A percentile compares a stretch with the other conserved stretches of the same genome.
phyloP scores from a whole-genome alignment of 2,329 filamentous ascomycete species.

The Pseudocercospora cruenta region DNA sequence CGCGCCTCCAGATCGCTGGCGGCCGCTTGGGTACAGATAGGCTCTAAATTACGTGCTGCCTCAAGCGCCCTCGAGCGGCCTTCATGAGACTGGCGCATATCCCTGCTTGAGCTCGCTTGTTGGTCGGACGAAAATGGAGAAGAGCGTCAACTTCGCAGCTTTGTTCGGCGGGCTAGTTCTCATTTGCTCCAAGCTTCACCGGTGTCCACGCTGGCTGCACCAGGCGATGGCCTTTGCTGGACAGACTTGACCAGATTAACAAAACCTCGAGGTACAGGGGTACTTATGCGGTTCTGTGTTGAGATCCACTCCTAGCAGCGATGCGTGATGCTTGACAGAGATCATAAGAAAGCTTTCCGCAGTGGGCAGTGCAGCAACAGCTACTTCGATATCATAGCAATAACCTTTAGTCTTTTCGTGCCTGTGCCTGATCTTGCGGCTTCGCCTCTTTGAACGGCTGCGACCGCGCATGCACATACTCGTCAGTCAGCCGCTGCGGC shows the following conservation, averaged over 20 bases:
- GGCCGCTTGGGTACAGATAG: neutral
- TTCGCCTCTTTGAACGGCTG: neutral
- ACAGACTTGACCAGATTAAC: neutral
- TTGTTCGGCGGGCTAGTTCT: neutral
- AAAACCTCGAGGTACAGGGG: constrained; percentile 4
- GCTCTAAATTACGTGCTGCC: constrained; percentile 1
- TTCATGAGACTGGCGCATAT: constrained; percentile 3
- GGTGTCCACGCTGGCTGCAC: neutral
- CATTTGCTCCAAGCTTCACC: constrained; percentile 7
- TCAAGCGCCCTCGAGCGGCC: constrained; percentile 1
- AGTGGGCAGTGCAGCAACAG: constrained; percentile 3
- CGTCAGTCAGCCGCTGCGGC: neutral
- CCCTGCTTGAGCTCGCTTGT: neutral
- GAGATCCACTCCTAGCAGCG: neutral
- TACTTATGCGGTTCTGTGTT: constrained; percentile 12
- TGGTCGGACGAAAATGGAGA: neutral
- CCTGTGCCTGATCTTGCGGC: constrained; percentile 5
- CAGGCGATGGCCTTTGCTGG: neutral
- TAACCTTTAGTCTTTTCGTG: neutral
- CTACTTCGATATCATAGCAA: neutral
- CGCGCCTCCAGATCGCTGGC: neutral
- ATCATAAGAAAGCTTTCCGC: neutral
- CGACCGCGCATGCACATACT: constrained; percentile 1
- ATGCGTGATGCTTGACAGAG: neutral
- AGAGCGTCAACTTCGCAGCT: neutral